Conservation (phyloP, 352 stramenopile species). For the Phytopythium mirpurense region DNA sequence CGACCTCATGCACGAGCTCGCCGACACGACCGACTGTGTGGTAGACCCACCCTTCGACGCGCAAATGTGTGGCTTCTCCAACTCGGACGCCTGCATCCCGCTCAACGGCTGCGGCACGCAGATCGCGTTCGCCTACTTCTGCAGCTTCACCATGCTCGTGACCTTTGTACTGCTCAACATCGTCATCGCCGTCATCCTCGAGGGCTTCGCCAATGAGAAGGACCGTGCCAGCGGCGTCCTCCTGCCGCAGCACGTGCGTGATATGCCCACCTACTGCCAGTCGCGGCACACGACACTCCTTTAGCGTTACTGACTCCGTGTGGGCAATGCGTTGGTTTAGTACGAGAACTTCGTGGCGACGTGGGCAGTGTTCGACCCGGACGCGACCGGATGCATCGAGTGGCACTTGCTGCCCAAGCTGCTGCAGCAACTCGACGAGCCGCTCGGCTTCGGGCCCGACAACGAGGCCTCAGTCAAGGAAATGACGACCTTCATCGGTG, state of each 20-base stretch:
- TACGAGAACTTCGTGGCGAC: constrained; percentile 57
- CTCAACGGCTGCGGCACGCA: constrained; percentile 48
- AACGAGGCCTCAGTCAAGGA: constrained; percentile 43
- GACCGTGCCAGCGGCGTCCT: constrained; percentile 50
- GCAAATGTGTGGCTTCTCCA: constrained; percentile 41
- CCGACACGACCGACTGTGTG: constrained; percentile 22
- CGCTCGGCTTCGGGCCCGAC: constrained; percentile 50
- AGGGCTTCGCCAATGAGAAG: constrained; percentile 74
- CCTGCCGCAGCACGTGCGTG: constrained; percentile 33
- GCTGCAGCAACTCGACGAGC: constrained; percentile 54
- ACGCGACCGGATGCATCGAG: constrained; percentile 73
- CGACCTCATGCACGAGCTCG: constrained; percentile 76
- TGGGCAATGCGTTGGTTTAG: constrained; percentile 14
- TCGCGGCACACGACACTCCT: too few species aligned
- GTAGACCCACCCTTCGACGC: constrained; percentile 26
- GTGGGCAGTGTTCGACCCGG: constrained; percentile 62
- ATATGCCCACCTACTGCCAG: too few species aligned
- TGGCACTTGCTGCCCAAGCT: constrained; percentile 58
- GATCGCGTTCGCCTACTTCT: constrained; percentile 56
- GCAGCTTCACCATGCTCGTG: constrained; percentile 78
- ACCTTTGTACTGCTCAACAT: constrained; percentile 84
- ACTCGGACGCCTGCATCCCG: constrained; percentile 27
- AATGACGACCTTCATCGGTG: constrained; percentile 50
- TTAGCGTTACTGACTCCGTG: neutral
- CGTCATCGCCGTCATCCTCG: constrained; percentile 85